A percentile compares a stretch with the other conserved stretches of the same genome.
Evolutionary conservation across 306 rosid species (phyloP).

Genomic region (Lathyrus sativus): DNA sequence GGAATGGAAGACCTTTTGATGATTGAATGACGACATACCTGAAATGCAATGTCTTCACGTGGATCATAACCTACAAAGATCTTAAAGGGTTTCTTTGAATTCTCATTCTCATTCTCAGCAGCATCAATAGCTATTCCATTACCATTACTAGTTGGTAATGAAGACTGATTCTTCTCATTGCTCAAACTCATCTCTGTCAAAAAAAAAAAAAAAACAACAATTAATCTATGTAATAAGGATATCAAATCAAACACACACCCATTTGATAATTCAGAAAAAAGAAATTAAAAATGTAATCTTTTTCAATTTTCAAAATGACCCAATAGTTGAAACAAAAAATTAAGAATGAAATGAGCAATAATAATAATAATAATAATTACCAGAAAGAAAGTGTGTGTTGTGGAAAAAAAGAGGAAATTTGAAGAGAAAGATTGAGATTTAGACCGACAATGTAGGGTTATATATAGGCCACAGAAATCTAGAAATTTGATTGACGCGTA

Average conservation of each 20-base stretch:
- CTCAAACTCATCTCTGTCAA: slow-evolving; percentile 46
- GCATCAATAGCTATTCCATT: slow-evolving; percentile 35
- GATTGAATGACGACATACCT: slow-evolving; percentile 64
- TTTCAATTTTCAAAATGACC: slow-evolving; percentile 9
- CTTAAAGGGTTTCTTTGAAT: slow-evolving; percentile 46
- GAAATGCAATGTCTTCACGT: slow-evolving; percentile 61
- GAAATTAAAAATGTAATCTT: slow-evolving; percentile 11
- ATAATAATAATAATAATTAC: no score
- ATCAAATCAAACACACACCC: not conserved
- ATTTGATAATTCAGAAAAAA: not conserved
- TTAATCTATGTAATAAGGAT: not conserved
- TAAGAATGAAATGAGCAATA: no score
- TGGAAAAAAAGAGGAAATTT: no score
- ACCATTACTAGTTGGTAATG: slow-evolving; percentile 32
- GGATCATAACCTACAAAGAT: slow-evolving; percentile 73
- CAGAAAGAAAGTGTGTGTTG: no score
- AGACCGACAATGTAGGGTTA: no score
- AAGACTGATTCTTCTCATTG: slow-evolving; percentile 42
- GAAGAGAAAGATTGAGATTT: no score
- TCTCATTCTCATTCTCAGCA: slow-evolving; percentile 18
- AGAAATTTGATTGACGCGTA: no score
- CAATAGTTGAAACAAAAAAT: not conserved
- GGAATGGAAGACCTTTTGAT: slow-evolving; percentile 63
- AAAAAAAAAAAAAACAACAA: slow-evolving; percentile 6
- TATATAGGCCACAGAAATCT: no score